Percentiles rank a stretch among this genome's conserved stretches.
These are phyloP conservation scores for Ensete ventricosum DNA, from an alignment of 176 grass and related monocot species.

Conservation along the genomic window DNA sequence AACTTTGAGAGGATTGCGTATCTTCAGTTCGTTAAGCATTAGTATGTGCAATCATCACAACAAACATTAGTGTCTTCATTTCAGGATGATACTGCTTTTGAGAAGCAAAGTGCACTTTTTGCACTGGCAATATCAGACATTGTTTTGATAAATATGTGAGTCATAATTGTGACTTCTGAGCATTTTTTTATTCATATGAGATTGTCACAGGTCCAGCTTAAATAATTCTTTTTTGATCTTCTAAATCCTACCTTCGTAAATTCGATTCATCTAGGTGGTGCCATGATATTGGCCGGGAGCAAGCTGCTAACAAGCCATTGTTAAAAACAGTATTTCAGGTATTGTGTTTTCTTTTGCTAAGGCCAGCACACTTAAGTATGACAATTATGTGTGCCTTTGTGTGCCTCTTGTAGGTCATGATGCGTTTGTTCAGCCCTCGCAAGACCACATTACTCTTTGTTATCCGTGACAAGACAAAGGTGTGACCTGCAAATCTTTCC, in stretches of 20 bases:
- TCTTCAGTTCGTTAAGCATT: not conserved
- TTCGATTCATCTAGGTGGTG: constrained; percentile 17
- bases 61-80: not conserved
- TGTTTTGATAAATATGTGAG: constrained; percentile 26
- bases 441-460: constrained; percentile 22
- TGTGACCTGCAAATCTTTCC: not conserved
- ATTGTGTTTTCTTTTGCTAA: not conserved
- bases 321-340: constrained; percentile 23
- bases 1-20: not conserved
- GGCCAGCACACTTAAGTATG: not conserved
- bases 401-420: not conserved
- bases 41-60: not conserved
- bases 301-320: constrained; percentile 18
- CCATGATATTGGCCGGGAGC: constrained; percentile 20
- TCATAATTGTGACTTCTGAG: not conserved
- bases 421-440: constrained; percentile 17
- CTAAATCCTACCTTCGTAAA: not conserved
- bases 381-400: not conserved
- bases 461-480: constrained; percentile 24
- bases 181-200: not conserved
- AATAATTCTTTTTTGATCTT: not conserved
- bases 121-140: constrained; percentile 20
- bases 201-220: not conserved
- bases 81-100: constrained; percentile 26
- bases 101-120: constrained; percentile 26